Conservation (phyloP, 768 basidiomycete species). For the Coprinopsis sp. region DNA sequence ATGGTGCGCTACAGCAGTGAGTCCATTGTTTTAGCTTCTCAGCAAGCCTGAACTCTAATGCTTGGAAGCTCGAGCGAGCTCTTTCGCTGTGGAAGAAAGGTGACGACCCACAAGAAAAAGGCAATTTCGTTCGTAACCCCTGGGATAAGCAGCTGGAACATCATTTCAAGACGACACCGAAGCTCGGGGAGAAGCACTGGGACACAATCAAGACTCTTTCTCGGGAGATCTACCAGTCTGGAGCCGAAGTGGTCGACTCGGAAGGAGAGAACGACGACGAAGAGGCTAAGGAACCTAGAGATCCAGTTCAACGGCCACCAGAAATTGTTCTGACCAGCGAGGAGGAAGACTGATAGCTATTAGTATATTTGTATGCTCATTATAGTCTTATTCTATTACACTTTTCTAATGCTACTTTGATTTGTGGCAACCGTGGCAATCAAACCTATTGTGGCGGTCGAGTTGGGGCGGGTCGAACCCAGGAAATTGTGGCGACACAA, state of each 20-base stretch:
- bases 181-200: background rate
- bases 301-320: too few relatives aligned
- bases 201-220: background rate
- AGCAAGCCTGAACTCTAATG: background rate
- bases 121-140: background rate
- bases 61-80: slow-evolving; percentile 3
- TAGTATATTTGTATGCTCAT: too few relatives aligned
- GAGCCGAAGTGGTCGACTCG: background rate
- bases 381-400: too few relatives aligned
- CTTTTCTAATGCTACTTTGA: too few relatives aligned
- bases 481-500: background rate
- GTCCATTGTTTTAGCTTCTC: background rate
- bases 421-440: too few relatives aligned
- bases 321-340: too few relatives aligned
- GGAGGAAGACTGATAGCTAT: too few relatives aligned
- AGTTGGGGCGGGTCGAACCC: too few relatives aligned
- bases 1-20: slow-evolving; percentile 3
- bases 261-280: background rate
- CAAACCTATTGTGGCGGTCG: background rate
- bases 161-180: background rate
- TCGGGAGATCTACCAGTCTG: background rate
- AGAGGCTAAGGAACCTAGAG: too few relatives aligned
- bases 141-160: background rate
- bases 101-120: background rate
- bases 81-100: slow-evolving; percentile 2